These are phyloP conservation scores for Cercospora janseana DNA, from an alignment of 2,329 filamentous ascomycete species.

Conservation along the genomic window DNA sequence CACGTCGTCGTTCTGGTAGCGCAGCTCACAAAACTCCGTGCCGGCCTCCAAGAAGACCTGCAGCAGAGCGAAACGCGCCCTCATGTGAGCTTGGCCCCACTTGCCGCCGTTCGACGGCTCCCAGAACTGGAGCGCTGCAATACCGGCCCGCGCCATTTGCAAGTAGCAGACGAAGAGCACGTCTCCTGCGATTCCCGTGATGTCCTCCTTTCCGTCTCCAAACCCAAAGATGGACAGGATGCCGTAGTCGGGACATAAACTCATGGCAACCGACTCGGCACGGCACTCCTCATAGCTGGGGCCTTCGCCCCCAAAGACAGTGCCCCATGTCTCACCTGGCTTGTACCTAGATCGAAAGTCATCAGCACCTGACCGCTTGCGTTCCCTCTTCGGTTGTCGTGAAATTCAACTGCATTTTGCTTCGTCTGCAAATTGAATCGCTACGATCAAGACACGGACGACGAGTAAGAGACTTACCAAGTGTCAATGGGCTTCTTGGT, in stretches of 20 bases:
- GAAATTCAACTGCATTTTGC: too few relatives aligned
- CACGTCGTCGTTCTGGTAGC: slow-evolving; percentile 65
- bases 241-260: slow-evolving; percentile 80
- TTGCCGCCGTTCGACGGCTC: slow-evolving; percentile 77
- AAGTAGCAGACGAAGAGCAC: slow-evolving; percentile 87
- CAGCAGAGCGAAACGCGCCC: slow-evolving; percentile 77
- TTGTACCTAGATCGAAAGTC: slow-evolving; percentile 60
- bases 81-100: slow-evolving; percentile 69
- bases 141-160: slow-evolving; percentile 88
- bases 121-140: slow-evolving; percentile 89
- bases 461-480: too few relatives aligned
- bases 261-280: slow-evolving; percentile 92
- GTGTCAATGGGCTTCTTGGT: slow-evolving; percentile 73
- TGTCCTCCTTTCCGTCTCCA: slow-evolving; percentile 70
- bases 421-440: too few relatives aligned
- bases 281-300: slow-evolving; percentile 92
- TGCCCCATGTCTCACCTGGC: slow-evolving; percentile 91
- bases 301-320: slow-evolving; percentile 81
- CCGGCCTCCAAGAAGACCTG: slow-evolving; percentile 80
- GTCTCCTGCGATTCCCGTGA: slow-evolving; percentile 75
- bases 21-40: slow-evolving; percentile 81
- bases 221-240: slow-evolving; percentile 91
- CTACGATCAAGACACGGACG: too few relatives aligned
- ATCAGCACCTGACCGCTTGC: background rate
- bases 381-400: too few relatives aligned